These are phyloP conservation scores for Chlamydomonas applanata DNA, from an alignment of 139 green algal species.

Conservation along the genomic window DNA sequence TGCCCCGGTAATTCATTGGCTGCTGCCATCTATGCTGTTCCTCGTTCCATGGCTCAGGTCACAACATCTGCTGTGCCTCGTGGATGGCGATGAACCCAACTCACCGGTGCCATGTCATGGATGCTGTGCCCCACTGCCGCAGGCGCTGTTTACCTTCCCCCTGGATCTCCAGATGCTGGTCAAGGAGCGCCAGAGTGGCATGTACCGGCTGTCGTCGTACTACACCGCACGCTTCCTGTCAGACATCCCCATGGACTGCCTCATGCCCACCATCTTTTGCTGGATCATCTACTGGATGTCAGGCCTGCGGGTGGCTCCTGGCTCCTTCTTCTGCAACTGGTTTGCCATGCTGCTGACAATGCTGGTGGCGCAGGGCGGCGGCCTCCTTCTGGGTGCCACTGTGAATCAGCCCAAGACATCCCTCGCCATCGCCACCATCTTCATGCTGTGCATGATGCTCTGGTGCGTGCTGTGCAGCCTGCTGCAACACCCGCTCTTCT, in stretches of 20 bases:
- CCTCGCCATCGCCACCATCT: slow-evolving; percentile 49
- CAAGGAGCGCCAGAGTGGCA: slow-evolving; percentile 61
- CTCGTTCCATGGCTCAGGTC: too few relatives aligned
- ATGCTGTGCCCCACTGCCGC: not conserved
- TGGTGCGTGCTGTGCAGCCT: slow-evolving; percentile 5
- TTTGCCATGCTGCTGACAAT: slow-evolving; percentile 50
- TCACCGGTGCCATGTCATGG: too few relatives aligned
- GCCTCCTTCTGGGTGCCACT: slow-evolving; percentile 70
- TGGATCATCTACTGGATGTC: slow-evolving; percentile 67
- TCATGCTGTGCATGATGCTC: slow-evolving; percentile 67
- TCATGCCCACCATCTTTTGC: slow-evolving; percentile 56
- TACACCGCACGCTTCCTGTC: slow-evolving; percentile 61
- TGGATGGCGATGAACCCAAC: too few relatives aligned
- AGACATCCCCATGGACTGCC: slow-evolving; percentile 77
- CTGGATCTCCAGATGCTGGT: slow-evolving; percentile 50
- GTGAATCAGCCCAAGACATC: slow-evolving; percentile 65
- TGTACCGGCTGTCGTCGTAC: slow-evolving; percentile 75
- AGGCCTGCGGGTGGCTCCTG: slow-evolving; percentile 34
- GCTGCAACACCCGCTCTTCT: not conserved
- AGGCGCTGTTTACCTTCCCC: slow-evolving; percentile 57
- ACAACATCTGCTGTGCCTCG: too few relatives aligned
- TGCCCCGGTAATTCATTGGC: not conserved
- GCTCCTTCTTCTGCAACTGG: slow-evolving; percentile 70
- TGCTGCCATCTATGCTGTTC: not conserved
- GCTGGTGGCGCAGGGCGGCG: slow-evolving; percentile 61